phyloP scores from a whole-genome alignment of 164 flowering plant species.

The Aristolochia contorta region DNA sequence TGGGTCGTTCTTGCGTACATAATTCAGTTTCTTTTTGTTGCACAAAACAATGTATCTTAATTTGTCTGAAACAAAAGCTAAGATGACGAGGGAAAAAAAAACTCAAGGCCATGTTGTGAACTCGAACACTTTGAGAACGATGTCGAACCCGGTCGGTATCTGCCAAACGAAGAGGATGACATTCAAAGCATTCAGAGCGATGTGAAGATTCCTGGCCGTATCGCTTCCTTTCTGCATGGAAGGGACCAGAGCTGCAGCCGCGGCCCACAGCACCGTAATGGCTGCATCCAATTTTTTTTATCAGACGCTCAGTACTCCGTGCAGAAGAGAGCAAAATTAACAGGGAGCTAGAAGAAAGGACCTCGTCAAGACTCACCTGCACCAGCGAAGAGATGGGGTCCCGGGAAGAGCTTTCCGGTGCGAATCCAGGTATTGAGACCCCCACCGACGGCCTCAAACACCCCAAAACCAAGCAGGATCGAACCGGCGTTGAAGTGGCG shows the following conservation, averaged over 20 bases:
- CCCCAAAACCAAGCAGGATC: conserved; percentile 69
- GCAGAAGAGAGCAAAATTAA: background rate
- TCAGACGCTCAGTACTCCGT: background rate
- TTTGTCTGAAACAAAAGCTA: background rate
- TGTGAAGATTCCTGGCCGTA: conserved; percentile 89
- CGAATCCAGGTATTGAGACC: conserved; percentile 77
- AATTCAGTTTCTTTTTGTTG: no score
- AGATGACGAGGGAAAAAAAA: background rate
- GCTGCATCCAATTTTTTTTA: conserved; percentile 23
- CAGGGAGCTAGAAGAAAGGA: background rate
- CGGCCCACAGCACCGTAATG: conserved; percentile 94
- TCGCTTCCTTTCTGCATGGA: conserved; percentile 92
- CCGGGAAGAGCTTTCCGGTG: conserved; percentile 90
- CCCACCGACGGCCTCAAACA: conserved; percentile 67
- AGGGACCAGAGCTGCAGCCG: conserved; percentile 91
- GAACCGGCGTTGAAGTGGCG: conserved; percentile 92
- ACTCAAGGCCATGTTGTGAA: conserved; percentile 81
- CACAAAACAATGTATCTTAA: no score
- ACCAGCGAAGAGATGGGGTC: conserved; percentile 92
- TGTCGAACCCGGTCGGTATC: conserved; percentile 87
- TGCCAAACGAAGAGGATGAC: conserved; percentile 75
- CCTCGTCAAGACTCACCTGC: conserved; percentile 40
- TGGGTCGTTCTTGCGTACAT: no score
- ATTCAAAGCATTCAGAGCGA: conserved; percentile 63
- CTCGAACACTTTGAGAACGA: conserved; percentile 73